Percentiles rank a stretch among this genome's conserved stretches.
Evolutionary conservation across 768 basidiomycete genomes (phyloP).

Genomic region (Leucocoprinus birnbaumii): DNA sequence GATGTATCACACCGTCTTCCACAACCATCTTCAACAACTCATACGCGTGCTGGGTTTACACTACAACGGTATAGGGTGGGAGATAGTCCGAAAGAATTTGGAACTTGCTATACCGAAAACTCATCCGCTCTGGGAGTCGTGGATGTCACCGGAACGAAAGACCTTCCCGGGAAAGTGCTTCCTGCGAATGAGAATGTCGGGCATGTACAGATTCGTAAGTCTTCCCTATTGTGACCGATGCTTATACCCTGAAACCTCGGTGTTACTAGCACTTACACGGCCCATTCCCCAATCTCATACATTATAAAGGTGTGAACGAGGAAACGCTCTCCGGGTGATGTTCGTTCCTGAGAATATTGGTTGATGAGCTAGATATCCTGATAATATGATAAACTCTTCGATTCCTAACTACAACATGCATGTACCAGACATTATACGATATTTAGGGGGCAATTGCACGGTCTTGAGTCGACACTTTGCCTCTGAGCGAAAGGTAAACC

Average conservation of each 20-base stretch:
- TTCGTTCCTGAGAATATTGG: background rate
- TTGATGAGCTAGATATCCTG: too few species aligned
- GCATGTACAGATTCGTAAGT: slow-evolving; percentile 54
- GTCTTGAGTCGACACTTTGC: background rate
- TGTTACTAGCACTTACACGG: slow-evolving; percentile 45
- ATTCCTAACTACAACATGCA: too few species aligned
- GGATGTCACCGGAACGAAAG: slow-evolving; percentile 45
- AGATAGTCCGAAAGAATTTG: slow-evolving; percentile 43
- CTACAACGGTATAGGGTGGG: slow-evolving; percentile 54
- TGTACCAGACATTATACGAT: too few species aligned
- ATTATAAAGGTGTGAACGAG: slow-evolving; percentile 38
- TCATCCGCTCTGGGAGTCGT: slow-evolving; percentile 45
- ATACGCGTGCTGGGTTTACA: slow-evolving; percentile 56
- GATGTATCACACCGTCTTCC: slow-evolving; percentile 57
- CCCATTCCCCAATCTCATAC: slow-evolving; percentile 54
- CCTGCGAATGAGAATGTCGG: slow-evolving; percentile 55
- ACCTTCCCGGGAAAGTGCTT: slow-evolving; percentile 55
- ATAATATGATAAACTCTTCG: too few species aligned
- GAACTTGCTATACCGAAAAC: slow-evolving; percentile 39
- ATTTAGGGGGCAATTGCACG: background rate
- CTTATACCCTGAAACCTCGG: background rate
- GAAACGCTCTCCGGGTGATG: slow-evolving; percentile 2
- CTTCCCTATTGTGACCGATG: background rate
- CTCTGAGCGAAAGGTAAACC: too few species aligned
- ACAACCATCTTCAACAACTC: slow-evolving; percentile 59